A percentile compares a stretch with the other conserved stretches of the same genome.
Evolutionary conservation across 2,329 filamentous ascomycete genomes (phyloP).

Genomic region (Aspergillus tanneri): DNA sequence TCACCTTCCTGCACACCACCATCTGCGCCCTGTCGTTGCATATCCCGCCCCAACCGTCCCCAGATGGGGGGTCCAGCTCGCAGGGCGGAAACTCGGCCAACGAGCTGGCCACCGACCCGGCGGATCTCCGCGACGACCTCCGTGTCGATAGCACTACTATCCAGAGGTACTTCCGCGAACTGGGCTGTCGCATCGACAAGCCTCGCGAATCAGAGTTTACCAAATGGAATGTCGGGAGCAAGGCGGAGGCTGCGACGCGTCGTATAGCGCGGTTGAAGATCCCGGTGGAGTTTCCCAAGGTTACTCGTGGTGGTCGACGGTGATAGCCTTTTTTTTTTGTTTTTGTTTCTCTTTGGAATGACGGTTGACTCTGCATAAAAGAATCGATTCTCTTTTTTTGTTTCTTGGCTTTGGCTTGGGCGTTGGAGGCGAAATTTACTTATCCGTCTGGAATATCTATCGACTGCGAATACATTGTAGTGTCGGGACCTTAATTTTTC

Average conservation of each 20-base stretch:
- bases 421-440: too few relatives aligned
- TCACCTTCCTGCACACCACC: constrained; percentile 46
- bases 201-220: constrained; percentile 42
- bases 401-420: too few relatives aligned
- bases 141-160: constrained; percentile 37
- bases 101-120: constrained; percentile 44
- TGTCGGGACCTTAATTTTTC: too few relatives aligned
- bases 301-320: constrained; percentile 41
- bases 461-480: too few relatives aligned
- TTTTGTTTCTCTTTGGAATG: not conserved
- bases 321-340: not conserved
- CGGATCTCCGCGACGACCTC: constrained; percentile 48
- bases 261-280: constrained; percentile 69
- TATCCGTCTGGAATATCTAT: too few relatives aligned
- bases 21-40: constrained; percentile 49
- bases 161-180: constrained; percentile 46
- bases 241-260: constrained; percentile 54
- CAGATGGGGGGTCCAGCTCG: constrained; percentile 36
- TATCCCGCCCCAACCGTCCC: constrained; percentile 43
- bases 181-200: constrained; percentile 47
- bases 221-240: constrained; percentile 53
- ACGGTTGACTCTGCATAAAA: too few relatives aligned
- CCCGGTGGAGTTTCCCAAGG: constrained; percentile 79
- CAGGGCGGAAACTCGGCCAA: constrained; percentile 38
- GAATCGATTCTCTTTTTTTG: too few relatives aligned